Evolutionary conservation across 1,284 basidiomycete species (phyloP).

Genomic region (Marasmius oreades): DNA sequence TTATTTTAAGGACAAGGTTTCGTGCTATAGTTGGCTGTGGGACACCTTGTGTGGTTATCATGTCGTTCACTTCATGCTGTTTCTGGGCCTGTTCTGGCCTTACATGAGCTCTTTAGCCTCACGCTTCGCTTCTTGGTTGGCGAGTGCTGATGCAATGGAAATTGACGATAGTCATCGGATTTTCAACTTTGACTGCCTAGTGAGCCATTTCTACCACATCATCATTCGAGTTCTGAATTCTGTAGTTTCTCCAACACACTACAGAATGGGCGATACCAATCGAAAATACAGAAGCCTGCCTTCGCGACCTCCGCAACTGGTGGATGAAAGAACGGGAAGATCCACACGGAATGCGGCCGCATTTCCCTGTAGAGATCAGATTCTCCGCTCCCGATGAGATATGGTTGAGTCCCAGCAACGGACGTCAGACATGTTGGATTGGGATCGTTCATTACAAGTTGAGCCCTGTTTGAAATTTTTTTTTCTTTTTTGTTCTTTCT

Average conservation of each 20-base stretch:
- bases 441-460: slow-evolving; percentile 96
- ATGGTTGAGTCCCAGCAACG: slow-evolving; percentile 88
- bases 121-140: slow-evolving; percentile 61
- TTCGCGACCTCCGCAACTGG: slow-evolving; percentile 77
- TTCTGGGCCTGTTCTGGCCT: slow-evolving; percentile 60
- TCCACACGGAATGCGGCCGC: slow-evolving; percentile 75
- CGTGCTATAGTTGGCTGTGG: slow-evolving; percentile 64
- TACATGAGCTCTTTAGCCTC: slow-evolving; percentile 53
- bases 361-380: slow-evolving; percentile 93
- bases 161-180: slow-evolving; percentile 76
- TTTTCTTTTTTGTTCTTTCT: slow-evolving; percentile 10
- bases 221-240: slow-evolving; percentile 21
- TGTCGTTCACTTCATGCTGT: slow-evolving; percentile 77
- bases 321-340: slow-evolving; percentile 66
- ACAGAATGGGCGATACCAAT: slow-evolving; percentile 93
- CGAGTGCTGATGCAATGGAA: slow-evolving; percentile 40
- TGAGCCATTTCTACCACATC: slow-evolving; percentile 33
- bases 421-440: slow-evolving; percentile 85
- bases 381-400: slow-evolving; percentile 90
- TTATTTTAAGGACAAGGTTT: slow-evolving; percentile 40
- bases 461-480: too few relatives aligned
- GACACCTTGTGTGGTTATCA: slow-evolving; percentile 70
- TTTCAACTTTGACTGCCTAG: slow-evolving; percentile 83
- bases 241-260: slow-evolving; percentile 82
- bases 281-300: slow-evolving; percentile 57